Evolutionary conservation across 345 rosid species (phyloP).

Genomic region (Gynandropsis gynandra): DNA sequence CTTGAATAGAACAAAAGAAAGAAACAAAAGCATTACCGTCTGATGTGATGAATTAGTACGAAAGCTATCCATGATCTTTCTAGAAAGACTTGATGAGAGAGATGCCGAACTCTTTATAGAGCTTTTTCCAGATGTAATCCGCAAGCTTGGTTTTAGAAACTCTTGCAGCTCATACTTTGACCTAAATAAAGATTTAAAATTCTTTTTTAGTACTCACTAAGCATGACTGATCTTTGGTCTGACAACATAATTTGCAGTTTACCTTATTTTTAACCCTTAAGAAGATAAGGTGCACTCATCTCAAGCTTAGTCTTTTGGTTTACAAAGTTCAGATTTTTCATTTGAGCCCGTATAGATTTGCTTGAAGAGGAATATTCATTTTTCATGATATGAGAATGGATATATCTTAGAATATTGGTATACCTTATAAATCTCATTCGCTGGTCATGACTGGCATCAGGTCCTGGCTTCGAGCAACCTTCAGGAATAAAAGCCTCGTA

Average conservation of each 20-base stretch:
- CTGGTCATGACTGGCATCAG: constrained; percentile 64
- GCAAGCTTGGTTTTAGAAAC: constrained; percentile 84
- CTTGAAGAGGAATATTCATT: neutral
- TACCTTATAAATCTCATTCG: constrained; percentile 83
- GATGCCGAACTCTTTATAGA: constrained; percentile 29
- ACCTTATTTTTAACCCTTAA: neutral
- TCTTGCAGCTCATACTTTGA: constrained; percentile 94
- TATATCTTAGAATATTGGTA: neutral
- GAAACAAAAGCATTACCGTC: constrained; percentile 32
- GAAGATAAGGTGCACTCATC: neutral
- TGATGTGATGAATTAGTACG: constrained; percentile 43
- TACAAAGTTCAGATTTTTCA: neutral
- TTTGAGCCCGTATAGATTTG: neutral
- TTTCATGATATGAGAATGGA: neutral
- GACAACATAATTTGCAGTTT: neutral
- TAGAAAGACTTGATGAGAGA: constrained; percentile 51
- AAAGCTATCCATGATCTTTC: constrained; percentile 59
- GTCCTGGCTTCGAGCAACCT: constrained; percentile 68
- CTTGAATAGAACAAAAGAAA: neutral
- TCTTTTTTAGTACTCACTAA: neutral
- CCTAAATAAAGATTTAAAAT: constrained; percentile 35
- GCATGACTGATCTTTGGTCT: neutral
- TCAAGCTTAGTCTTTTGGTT: neutral
- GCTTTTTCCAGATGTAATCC: constrained; percentile 49
- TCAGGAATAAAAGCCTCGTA: constrained; percentile 88